Conservation (phyloP, 176 grass and related monocot genomes). For the Elaeis guineensis region DNA sequence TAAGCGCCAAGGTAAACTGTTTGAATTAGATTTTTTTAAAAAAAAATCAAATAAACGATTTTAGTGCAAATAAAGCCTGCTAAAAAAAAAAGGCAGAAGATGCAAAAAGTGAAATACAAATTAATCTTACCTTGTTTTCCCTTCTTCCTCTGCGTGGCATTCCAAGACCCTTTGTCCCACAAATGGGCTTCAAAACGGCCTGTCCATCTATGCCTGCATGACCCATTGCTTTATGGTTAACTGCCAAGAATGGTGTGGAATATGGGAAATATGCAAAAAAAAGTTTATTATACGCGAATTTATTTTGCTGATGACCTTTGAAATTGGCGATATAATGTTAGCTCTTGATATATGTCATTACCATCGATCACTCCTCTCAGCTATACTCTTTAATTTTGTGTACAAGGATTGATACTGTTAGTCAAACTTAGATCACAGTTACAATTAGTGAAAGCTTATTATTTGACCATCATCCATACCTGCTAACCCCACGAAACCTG, state of each 20-base stretch:
- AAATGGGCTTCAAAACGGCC: constrained; percentile 75
- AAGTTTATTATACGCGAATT: background rate
- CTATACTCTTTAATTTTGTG: too few relatives aligned
- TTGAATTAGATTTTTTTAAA: background rate
- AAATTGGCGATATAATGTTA: too few relatives aligned
- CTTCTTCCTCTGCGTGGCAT: constrained; percentile 37
- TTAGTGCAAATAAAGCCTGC: background rate
- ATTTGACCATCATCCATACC: constrained; percentile 14
- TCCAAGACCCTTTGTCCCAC: constrained; percentile 55
- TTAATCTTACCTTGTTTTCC: constrained; percentile 49
- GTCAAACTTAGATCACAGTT: too few relatives aligned
- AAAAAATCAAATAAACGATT: background rate
- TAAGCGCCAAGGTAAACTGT: constrained; percentile 51
- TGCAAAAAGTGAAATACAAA: too few relatives aligned
- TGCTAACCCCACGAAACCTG: constrained; percentile 66
- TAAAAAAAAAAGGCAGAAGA: constrained; percentile 1
- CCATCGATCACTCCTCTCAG: too few relatives aligned
- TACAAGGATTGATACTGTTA: too few relatives aligned
- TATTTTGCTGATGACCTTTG: background rate
- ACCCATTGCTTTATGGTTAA: background rate
- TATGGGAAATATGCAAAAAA: too few relatives aligned
- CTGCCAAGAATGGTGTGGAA: background rate
- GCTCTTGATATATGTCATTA: too few relatives aligned
- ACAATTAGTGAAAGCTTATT: too few relatives aligned
- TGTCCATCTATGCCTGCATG: constrained; percentile 45